phyloP scores from a whole-genome alignment of 2,329 filamentous ascomycete species.

The Trichoderma atrobrunneum region DNA sequence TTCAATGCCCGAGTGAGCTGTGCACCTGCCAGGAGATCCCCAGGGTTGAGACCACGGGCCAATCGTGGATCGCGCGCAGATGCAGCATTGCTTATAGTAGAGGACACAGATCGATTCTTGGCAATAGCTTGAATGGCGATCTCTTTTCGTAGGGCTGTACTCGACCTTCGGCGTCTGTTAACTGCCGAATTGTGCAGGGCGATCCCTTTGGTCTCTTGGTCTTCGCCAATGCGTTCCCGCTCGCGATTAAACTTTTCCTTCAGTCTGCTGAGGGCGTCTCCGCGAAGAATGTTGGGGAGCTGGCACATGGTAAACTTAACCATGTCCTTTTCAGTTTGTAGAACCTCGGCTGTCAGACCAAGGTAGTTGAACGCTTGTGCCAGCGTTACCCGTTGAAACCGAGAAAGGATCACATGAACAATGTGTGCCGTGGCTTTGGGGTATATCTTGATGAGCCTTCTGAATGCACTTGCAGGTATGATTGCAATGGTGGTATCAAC shows the following conservation, averaged over 20 bases:
- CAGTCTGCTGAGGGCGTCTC: slow-evolving; percentile 74
- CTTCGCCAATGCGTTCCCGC: slow-evolving; percentile 73
- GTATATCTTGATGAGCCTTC: slow-evolving; percentile 87
- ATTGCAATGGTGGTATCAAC: slow-evolving; percentile 98
- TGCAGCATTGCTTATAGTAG: slow-evolving; percentile 40
- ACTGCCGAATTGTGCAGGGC: slow-evolving; percentile 79
- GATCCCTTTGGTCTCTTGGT: slow-evolving; percentile 83
- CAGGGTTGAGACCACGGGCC: slow-evolving; percentile 59
- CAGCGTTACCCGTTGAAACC: slow-evolving; percentile 90
- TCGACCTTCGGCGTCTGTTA: slow-evolving; percentile 67
- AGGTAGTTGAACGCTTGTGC: slow-evolving; percentile 94
- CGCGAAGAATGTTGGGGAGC: slow-evolving; percentile 84
- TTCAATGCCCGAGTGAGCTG: slow-evolving; percentile 59
- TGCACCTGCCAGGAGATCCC: slow-evolving; percentile 77
- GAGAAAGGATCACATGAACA: slow-evolving; percentile 92
- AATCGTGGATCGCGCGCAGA: slow-evolving; percentile 42
- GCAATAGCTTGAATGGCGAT: slow-evolving; percentile 67
- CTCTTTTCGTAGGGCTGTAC: slow-evolving; percentile 73
- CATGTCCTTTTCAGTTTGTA: slow-evolving; percentile 92
- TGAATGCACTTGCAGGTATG: slow-evolving; percentile 93
- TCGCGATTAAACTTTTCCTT: slow-evolving; percentile 93
- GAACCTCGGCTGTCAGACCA: slow-evolving; percentile 83
- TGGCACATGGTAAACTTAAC: slow-evolving; percentile 89
- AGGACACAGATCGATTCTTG: slow-evolving; percentile 46
- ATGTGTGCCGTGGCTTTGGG: slow-evolving; percentile 96